Base-by-base conservation (phyloP, 805 yeast species). In the Suhomyces prunicola region DNA sequence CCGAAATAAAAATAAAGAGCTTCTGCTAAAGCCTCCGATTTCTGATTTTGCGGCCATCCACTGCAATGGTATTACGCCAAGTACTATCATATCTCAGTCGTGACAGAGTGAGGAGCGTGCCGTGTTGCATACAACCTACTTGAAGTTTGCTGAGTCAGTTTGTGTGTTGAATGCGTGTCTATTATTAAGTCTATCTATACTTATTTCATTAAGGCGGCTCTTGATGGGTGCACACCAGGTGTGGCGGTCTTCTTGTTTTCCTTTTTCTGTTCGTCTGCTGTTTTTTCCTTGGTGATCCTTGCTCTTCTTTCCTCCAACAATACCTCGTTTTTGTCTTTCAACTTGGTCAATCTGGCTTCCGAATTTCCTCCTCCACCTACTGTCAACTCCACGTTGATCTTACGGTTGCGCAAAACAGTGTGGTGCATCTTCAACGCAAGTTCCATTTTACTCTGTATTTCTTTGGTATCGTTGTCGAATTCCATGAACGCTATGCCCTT, bases 281-380 rank as follows among this genome's bases (percentile, higher is more conserved):
- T 70, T 52, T 76, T 80, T 61, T 79, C 77, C 60, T 79, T 78
- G 51, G 67, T 60, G 44, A 84, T 77, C 62, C 86, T 81, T 40
- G 77, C 81, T 54, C 73, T 79, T 60, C 96, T 80, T 64, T 92
- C 96, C 26, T 78, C 86, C 44, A 79, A 80, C 60, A 92, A 72
- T 62, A 85, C 86, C 45, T 82, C 86, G 67, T 93, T 93, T 77
- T 93, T 93, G 47, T 80, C 81, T 63, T 83, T 82, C 60, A 94
- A 78, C 70, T 94, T 94, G 51, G 81, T 51, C 36, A 82, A 61
- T 63, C 96, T 74, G 42, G 74, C 78, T 54, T 79, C 73, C 8
- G 96, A 85, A 67, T 93, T 93, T 52, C 97, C 97, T 47, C 99
- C 99, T 42, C 99, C 99, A 52, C 99, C 99, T 48, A 90, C 99